Evolutionary conservation across 164 flowering plant species (phyloP), one percentile per base, ranked within the genome.

Genomic region (Amborella trichopoda): DNA sequence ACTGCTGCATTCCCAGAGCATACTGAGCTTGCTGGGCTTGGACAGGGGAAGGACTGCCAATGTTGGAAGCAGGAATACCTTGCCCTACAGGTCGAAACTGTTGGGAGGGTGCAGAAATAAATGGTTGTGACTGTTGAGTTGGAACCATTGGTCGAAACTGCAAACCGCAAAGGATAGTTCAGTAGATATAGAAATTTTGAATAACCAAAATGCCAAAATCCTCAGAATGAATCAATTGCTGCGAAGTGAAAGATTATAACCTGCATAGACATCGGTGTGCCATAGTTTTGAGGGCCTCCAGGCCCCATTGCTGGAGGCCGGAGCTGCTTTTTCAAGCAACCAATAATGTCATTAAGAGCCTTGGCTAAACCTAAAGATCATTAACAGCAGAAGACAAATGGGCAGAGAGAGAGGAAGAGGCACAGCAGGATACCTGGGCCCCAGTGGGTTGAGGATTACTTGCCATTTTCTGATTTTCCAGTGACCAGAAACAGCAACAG

Each of bases 101-200:
- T 44, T 71, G 83, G 13, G 83, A 58, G 48, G 68, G 53, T 14
- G 72, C 55, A 23, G 76, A 62, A 46, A 66, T 53, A 56, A 63
- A 82, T 23, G 60, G 68, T 61, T 80, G 95, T 26, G 74, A 72
- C 40, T 66, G 93, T 50, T 70, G 94, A 26, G 60, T 55, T n/a
- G 74, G 73, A 40, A 58, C 71, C 34, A 59, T 58, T 23, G 93
- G 83, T 32, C 90, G 83, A 63, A 72, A 89, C 97, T 89, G 81
- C 58, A 52, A 38, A 6, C 37, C 49, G 41, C 1, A 6, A 38
- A 16, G 6, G 14, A 38, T 11, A 6, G 16, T 22, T 6, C 16
- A 10, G 0, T 16, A 4, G 9, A 11, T 16, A 33, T 33, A 11
- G 16, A 19, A 38, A 2, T 6, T 16, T 18, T 18, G 41, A 38